A percentile compares a stretch with the other conserved stretches of the same genome.
These are phyloP conservation scores for Fusarium bulbicola DNA, from an alignment of 2,329 filamentous ascomycete species.

Conservation along the genomic window DNA sequence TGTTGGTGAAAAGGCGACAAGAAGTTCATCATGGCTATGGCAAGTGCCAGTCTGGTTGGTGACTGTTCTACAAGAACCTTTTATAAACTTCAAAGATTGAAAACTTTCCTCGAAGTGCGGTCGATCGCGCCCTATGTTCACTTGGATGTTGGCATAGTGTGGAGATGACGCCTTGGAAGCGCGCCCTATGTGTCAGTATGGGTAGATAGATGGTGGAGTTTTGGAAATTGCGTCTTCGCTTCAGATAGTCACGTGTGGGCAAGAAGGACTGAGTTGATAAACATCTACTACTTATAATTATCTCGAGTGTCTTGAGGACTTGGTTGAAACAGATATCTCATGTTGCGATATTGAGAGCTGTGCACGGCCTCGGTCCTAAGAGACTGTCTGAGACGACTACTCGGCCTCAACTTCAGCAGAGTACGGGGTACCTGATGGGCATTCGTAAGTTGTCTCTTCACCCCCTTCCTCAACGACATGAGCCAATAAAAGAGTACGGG, in stretches of 20 bases:
- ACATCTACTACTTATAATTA: not conserved
- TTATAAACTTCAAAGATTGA: not conserved
- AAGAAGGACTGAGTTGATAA: not conserved
- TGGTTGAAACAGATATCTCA: not conserved
- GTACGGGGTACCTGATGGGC: not conserved
- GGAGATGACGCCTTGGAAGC: constrained; percentile 10
- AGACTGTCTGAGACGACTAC: not conserved
- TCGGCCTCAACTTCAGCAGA: too few species aligned
- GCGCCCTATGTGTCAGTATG: constrained; percentile 20
- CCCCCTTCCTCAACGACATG: not conserved
- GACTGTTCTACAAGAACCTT: not conserved
- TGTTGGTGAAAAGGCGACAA: not conserved
- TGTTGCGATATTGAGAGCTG: too few species aligned
- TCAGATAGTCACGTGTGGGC: not conserved
- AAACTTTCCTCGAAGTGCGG: not conserved
- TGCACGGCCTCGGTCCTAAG: not conserved
- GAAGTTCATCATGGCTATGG: not conserved
- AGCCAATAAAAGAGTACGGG: not conserved
- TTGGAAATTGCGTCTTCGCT: constrained; percentile 14
- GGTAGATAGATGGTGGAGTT: constrained; percentile 16
- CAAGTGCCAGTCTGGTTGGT: not conserved
- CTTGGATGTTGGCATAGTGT: constrained; percentile 10
- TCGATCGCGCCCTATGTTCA: constrained; percentile 23
- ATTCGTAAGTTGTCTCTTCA: not conserved
- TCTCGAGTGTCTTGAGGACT: not conserved